Evolutionary conservation across 2,329 filamentous ascomycete genomes (phyloP).

Genomic region (Stachybotrys chlorohalonatus): DNA sequence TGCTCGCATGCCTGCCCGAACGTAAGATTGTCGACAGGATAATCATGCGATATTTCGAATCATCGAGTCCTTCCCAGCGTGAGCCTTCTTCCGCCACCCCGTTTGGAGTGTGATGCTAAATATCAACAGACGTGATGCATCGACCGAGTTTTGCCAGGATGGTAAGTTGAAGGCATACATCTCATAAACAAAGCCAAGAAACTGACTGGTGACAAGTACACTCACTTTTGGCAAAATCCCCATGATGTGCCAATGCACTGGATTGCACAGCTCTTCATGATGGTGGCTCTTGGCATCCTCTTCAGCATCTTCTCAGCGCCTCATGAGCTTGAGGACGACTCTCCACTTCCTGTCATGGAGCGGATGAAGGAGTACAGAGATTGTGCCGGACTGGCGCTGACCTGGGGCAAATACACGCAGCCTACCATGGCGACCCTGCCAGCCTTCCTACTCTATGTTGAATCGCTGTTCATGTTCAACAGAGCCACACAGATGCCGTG

Average conservation of each 20-base stretch:
- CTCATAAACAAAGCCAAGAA: background rate
- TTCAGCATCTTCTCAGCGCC: slow-evolving; percentile 34
- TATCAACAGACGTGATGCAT: slow-evolving; percentile 38
- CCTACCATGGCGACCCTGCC: slow-evolving; percentile 39
- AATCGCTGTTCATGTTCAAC: slow-evolving; percentile 44
- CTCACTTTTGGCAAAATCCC: slow-evolving; percentile 38
- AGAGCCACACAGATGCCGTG: slow-evolving; percentile 42
- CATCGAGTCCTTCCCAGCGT: slow-evolving; percentile 43
- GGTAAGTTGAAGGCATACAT: slow-evolving; percentile 15
- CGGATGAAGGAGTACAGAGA: slow-evolving; percentile 38
- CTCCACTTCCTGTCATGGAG: slow-evolving; percentile 28
- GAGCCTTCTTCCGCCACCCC: slow-evolving; percentile 8
- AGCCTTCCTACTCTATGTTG: slow-evolving; percentile 41
- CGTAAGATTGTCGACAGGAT: slow-evolving; percentile 37
- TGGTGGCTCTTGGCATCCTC: slow-evolving; percentile 32
- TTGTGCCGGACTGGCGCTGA: slow-evolving; percentile 41
- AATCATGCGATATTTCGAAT: slow-evolving; percentile 44
- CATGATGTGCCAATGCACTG: slow-evolving; percentile 29
- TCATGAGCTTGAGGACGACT: slow-evolving; percentile 33
- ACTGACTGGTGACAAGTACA: slow-evolving; percentile 27
- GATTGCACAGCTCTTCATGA: slow-evolving; percentile 42
- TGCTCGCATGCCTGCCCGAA: slow-evolving; percentile 39
- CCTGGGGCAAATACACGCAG: slow-evolving; percentile 39
- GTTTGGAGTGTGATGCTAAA: slow-evolving; percentile 2
- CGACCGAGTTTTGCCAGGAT: slow-evolving; percentile 39